Evolutionary conservation across 345 rosid genomes (phyloP), one percentile per base, ranked within the genome.

Genomic region (Streptanthus diversifolius): DNA sequence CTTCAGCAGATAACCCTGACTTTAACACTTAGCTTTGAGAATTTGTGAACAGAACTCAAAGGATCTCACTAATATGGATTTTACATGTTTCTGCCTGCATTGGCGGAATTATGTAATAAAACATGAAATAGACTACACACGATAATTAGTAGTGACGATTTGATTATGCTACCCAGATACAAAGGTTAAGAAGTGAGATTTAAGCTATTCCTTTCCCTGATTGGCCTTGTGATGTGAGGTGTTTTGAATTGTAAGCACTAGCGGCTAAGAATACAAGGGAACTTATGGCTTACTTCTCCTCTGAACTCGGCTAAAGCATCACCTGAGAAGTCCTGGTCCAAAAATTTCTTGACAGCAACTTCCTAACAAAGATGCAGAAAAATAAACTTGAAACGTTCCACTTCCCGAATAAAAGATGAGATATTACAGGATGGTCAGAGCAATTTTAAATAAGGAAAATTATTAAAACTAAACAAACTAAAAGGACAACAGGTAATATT

Each of bases 281-380:
- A 60, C 3, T 37, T 55, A 58, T 74, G 72, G 79, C 95, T 92
- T 90, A 92, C 99, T 83, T 95, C 99, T 68, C 98, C 86, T 85
- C 82, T 92, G 79, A 95, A 95, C 86, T 95, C 99, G 44, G 84
- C 91, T 80, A 95, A 85, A 68, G 98, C 98, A 77, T 87, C 97
- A 49, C 98, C 99, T 19, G 96, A 95, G 87, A 95, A 92, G 82
- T 90, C 99, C 84, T 95, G 99, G 75, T 95, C 99, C 80, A 95
- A 83, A 80, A 92, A 95, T 84, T 95, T 95, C 89, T 95, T 95
- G 66, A 95, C 99, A 22, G 99, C 98, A 67, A 92, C 99, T 87
- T 95, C 99, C 99, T 95, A 85, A 30, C 79, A 75, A 81, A 39
- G 72, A 72, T 17, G 37, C 65, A 60, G 25, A 75, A 68, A 32